Evolutionary conservation across 371 early-diverging fungal species (phyloP), one percentile per base, ranked within the genome.

Genomic region (Catenaria anguillulae): DNA sequence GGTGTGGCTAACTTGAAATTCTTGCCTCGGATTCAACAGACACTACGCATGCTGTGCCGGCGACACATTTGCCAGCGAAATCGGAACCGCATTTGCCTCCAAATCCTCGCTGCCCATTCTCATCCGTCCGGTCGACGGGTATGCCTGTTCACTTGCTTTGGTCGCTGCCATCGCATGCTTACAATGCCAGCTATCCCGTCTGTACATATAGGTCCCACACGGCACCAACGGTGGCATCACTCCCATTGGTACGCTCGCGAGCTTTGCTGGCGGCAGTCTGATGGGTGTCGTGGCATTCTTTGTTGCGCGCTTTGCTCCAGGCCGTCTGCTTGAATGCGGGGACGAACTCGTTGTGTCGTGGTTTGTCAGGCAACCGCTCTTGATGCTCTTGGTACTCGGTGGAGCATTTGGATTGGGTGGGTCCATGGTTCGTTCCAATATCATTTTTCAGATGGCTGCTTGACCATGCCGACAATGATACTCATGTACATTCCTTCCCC

Each of bases 181-280:
- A n/a, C n/a, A n/a, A n/a, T n/a, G n/a, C n/a, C n/a, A n/a, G n/a
- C n/a, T n/a, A n/a, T n/a, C n/a, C n/a, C n/a, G n/a, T n/a, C n/a
- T n/a, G n/a, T n/a, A n/a, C n/a, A n/a, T 70, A 43, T 64, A 70
- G 43, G 89, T 93, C 2, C 93, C 93, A 1, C 85, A 85, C 40
- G 93, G 92, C 5, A 93, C 92, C 10, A 93, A 91, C 70, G 93
- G 92, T 23, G 93, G 86, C 5, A 72, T 87, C 0, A 81, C 83
- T 17, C 71, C 73, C 26, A 64, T 85, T 31, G 88, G 88, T 0
- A 60, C 84, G 36, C 71, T 71, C 1, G 85, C 86, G 13, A 85
- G 85, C 15, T 52, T 84, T 35, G 79, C 76, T 10, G 93, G 93
- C 26, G 92, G 93, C 19, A 69, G 77, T 15, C 52, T 81, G 19